Percentiles rank a stretch among this genome's conserved stretches.
Evolutionary conservation across 2,329 filamentous ascomycete genomes (phyloP).

Genomic region (Exophiala aquamarina): DNA sequence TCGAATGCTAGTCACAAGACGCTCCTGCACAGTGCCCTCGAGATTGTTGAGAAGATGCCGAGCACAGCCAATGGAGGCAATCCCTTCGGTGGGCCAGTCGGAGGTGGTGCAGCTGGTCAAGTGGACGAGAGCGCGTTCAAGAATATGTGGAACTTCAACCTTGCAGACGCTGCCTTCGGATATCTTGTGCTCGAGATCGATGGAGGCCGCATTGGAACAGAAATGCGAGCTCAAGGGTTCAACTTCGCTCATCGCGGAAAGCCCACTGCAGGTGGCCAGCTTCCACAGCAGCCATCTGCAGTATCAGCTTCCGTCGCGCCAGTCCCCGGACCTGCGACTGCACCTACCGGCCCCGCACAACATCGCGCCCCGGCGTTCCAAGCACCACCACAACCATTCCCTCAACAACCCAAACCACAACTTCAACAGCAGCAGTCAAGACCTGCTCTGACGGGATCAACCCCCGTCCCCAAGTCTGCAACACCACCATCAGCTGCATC

Average conservation of each 20-base stretch:
- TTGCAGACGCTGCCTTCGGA: slow-evolving; percentile 95
- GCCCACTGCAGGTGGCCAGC: slow-evolving; percentile 13
- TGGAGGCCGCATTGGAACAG: slow-evolving; percentile 91
- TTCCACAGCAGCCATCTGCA: slow-evolving; percentile 19
- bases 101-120: slow-evolving; percentile 71
- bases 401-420: slow-evolving; percentile 34
- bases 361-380: slow-evolving; percentile 42
- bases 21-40: slow-evolving; percentile 83
- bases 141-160: slow-evolving; percentile 99
- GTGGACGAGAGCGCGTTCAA: slow-evolving; percentile 99
- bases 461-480: slow-evolving; percentile 16
- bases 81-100: slow-evolving; percentile 85
- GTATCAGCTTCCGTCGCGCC: slow-evolving; percentile 3
- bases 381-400: slow-evolving; percentile 38
- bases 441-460: slow-evolving; percentile 22
- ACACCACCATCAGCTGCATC: slow-evolving; percentile 36
- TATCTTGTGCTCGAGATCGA: slow-evolving; percentile 95
- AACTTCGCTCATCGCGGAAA: slow-evolving; percentile 90
- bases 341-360: slow-evolving; percentile 38
- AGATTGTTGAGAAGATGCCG: slow-evolving; percentile 98
- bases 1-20: slow-evolving; percentile 94
- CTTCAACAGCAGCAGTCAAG: slow-evolving; percentile 34
- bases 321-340: slow-evolving; percentile 26
- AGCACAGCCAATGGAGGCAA: slow-evolving; percentile 92
- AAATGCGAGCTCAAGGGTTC: slow-evolving; percentile 98